Conservation (phyloP, 257 asterid genomes). For the Scutellaria galericulata region DNA sequence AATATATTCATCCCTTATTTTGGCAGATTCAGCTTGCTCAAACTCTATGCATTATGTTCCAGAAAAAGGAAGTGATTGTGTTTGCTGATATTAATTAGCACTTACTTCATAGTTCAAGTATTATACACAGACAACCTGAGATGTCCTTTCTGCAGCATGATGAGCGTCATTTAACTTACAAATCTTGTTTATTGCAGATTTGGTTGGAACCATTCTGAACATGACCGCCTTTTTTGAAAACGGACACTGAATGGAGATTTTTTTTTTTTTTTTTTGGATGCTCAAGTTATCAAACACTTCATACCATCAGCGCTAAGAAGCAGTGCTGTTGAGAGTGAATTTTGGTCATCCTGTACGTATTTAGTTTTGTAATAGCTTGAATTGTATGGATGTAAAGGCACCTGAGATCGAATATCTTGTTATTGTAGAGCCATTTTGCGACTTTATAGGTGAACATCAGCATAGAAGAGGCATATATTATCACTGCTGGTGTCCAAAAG, state of each 20-base stretch:
- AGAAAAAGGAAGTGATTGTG: not conserved
- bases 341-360: not conserved
- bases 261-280: not conserved
- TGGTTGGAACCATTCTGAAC: not conserved
- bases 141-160: not conserved
- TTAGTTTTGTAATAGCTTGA: not conserved
- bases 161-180: not conserved
- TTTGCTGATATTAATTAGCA: not conserved
- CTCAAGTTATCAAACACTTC: not conserved
- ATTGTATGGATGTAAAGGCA: not conserved
- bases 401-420: not conserved
- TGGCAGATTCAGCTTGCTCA: not conserved
- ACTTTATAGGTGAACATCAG: not conserved
- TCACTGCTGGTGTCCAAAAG: not conserved
- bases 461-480: conserved; percentile 1
- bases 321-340: not conserved
- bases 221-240: not conserved
- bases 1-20: not conserved
- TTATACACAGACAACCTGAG: not conserved
- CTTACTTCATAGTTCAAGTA: not conserved
- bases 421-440: not conserved
- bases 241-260: not conserved
- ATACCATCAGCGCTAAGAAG: not conserved
- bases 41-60: not conserved
- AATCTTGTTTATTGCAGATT: conserved; percentile 2